Evolutionary conservation across 1,284 basidiomycete genomes (phyloP), one percentile per base, ranked within the genome.

Genomic region (Athelia psychrophila): DNA sequence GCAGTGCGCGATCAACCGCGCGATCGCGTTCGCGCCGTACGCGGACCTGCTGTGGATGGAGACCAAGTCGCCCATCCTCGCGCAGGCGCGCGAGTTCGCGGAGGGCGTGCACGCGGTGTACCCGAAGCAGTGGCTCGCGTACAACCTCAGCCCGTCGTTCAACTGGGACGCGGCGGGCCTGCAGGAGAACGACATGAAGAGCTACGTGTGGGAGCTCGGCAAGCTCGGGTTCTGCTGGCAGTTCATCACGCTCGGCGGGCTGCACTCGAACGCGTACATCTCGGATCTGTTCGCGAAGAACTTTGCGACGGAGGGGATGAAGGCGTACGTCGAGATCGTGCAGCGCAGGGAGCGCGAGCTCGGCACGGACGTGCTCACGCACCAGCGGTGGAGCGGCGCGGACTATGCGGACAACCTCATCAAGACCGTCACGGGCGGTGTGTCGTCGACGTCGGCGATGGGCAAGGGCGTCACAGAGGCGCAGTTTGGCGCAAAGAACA

Each of bases 201-300:
- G 79, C 53, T 99, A 87, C 70, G 84, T 99, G 38, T 98, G 95
- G 96, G 84, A 95, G 61, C 80, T 97, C 18, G 93, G 90, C 54
- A 95, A 89, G 76, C 83, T 95, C 46, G 94, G 92, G 44, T 96
- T 95, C 68, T 88, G 91, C 54, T 98, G 95, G 95, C 96, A 98
- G 69, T 98, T 99, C 79, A 98, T 99, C 71, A 97, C 95, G 92
- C 92, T 98, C 54, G 96, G 85, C 51, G 97, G 97, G 58, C 79
- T 98, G 50, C 96, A 99, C 72, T 96, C 95, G 59, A 98, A 96
- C 72, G 96, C 89, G 35, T 97, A 95, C 74, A 99, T 99, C 69
- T 94, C 88, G 61, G 95, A 98, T 69, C 74, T 90, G 36, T 98
- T 99, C 69, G 95, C 96, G 16, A 74, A 84, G 61, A 80, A 86